Percentiles rank a stretch among this genome's conserved stretches.
Evolutionary conservation across 139 green algal genomes (phyloP).

Genomic region (Cymbomonas tetramitiformis): DNA sequence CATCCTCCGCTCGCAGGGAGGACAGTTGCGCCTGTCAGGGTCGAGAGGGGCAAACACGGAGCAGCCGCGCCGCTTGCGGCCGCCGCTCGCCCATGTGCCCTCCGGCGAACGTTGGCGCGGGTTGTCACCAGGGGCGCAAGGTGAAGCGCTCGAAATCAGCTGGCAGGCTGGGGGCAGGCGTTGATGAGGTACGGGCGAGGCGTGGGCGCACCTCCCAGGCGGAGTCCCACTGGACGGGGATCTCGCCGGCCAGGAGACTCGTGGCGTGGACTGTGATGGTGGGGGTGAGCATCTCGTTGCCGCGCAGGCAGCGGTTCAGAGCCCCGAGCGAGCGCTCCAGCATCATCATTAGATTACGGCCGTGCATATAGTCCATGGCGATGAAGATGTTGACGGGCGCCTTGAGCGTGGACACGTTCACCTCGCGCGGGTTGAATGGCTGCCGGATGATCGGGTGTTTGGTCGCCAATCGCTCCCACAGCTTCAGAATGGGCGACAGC

Average conservation of each 20-base stretch:
- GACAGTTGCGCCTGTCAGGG: too few relatives aligned
- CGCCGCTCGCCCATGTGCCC: too few relatives aligned
- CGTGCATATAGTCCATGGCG: conserved; percentile 32
- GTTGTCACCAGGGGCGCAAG: too few relatives aligned
- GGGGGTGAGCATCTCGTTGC: conserved; percentile 25
- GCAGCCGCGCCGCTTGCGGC: too few relatives aligned
- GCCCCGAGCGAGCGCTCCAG: conserved; percentile 28
- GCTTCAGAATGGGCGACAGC: conserved; percentile 44
- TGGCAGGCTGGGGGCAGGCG: too few relatives aligned
- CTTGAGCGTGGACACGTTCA: neutral
- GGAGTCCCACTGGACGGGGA: conserved; percentile 42
- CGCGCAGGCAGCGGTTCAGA: conserved; percentile 32
- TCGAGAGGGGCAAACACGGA: too few relatives aligned
- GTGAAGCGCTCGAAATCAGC: too few relatives aligned
- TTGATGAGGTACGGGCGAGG: too few relatives aligned
- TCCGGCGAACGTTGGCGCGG: too few relatives aligned
- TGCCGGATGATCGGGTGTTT: neutral
- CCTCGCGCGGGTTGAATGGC: neutral
- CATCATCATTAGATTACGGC: conserved; percentile 21
- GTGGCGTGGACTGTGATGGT: neutral
- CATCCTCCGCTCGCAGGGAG: too few relatives aligned
- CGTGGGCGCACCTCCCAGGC: conserved; percentile 51
- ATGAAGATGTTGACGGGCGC: conserved; percentile 37
- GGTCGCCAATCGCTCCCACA: conserved; percentile 34
- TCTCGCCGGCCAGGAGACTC: conserved; percentile 32